A percentile compares a stretch with the other conserved stretches of the same genome.
Conservation (phyloP, 371 early-diverging fungal species). For the Mortierella polycephala region DNA sequence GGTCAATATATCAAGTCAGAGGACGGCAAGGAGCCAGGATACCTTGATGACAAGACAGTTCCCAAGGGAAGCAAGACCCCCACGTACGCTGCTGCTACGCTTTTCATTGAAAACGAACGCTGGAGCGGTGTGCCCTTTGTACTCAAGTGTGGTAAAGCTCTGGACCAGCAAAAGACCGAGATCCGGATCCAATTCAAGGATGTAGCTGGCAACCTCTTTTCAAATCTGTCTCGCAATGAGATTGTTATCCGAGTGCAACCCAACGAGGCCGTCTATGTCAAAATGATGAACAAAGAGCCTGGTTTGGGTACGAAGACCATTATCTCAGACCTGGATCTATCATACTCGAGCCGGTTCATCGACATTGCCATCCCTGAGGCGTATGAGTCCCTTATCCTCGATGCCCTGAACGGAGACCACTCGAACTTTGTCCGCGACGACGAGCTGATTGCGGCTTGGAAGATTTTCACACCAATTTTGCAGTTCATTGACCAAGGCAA, state of each 20-base stretch:
- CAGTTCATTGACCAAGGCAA: slow-evolving; percentile 85
- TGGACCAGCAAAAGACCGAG: slow-evolving; percentile 93
- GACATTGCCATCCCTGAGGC: slow-evolving; percentile 95
- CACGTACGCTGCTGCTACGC: slow-evolving; percentile 91
- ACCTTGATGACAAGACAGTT: slow-evolving; percentile 91
- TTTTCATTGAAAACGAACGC: slow-evolving; percentile 92
- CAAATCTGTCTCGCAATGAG: slow-evolving; percentile 87
- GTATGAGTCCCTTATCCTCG: slow-evolving; percentile 93
- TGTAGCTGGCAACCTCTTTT: slow-evolving; percentile 81
- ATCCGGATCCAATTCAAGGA: slow-evolving; percentile 96
- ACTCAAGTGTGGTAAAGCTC: slow-evolving; percentile 95
- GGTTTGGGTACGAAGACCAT: slow-evolving; percentile 75
- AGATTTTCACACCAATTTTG: slow-evolving; percentile 95
- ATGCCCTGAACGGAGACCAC: slow-evolving; percentile 91
- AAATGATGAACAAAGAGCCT: slow-evolving; percentile 95
- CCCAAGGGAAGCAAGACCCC: slow-evolving; percentile 85
- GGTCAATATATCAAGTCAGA: slow-evolving; percentile 86
- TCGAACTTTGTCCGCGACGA: slow-evolving; percentile 97
- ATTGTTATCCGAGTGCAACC: slow-evolving; percentile 97
- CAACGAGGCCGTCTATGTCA: slow-evolving; percentile 96
- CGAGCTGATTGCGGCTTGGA: slow-evolving; percentile 96
- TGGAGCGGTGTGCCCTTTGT: slow-evolving; percentile 98
- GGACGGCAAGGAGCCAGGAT: slow-evolving; percentile 86
- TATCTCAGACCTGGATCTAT: slow-evolving; percentile 92
- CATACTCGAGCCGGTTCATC: slow-evolving; percentile 88